phyloP scores from a whole-genome alignment of 805 yeast species.

The Wickerhamiella spandovensis region DNA sequence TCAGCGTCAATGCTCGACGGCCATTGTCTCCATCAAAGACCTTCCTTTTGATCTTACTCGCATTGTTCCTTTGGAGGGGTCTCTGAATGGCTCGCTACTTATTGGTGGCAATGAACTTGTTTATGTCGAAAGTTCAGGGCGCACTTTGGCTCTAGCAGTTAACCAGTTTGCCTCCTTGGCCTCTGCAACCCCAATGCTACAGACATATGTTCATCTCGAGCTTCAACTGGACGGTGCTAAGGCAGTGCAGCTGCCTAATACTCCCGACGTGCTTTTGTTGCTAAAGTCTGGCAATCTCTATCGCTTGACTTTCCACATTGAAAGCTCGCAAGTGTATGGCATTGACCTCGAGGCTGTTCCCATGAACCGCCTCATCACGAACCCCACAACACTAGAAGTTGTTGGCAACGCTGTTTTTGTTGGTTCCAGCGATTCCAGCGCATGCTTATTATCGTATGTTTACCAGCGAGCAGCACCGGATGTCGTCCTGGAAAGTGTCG shows the following conservation, averaged over 20 bases:
- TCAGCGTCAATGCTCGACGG: conserved; percentile 41
- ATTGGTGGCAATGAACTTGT: conserved; percentile 67
- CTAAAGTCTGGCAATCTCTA: conserved; percentile 33
- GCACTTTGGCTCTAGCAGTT: conserved; percentile 46
- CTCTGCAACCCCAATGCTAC: conserved; percentile 19
- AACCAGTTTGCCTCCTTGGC: conserved; percentile 37
- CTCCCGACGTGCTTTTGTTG: conserved; percentile 29
- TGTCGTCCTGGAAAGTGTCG: too few species aligned
- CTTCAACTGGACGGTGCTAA: conserved; percentile 43
- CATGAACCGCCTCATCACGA: not conserved
- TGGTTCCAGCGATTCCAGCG: conserved; percentile 1
- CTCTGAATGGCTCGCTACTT: conserved; percentile 54
- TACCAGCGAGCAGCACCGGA: too few species aligned
- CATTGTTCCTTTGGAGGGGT: conserved; percentile 38
- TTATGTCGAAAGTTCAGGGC: conserved; percentile 70
- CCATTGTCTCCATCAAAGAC: conserved; percentile 48
- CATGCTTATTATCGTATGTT: not conserved
- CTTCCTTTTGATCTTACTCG: conserved; percentile 65
- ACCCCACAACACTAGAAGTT: conserved; percentile 2
- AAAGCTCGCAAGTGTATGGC: conserved; percentile 32
- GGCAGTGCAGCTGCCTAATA: conserved; percentile 24
- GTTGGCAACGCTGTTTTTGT: not conserved
- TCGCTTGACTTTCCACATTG: conserved; percentile 26
- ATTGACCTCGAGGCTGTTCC: conserved; percentile 8
- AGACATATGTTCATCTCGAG: conserved; percentile 25